Conservation (phyloP, 495 filamentous ascomycete genomes). For the Amorphotheca resinae region DNA sequence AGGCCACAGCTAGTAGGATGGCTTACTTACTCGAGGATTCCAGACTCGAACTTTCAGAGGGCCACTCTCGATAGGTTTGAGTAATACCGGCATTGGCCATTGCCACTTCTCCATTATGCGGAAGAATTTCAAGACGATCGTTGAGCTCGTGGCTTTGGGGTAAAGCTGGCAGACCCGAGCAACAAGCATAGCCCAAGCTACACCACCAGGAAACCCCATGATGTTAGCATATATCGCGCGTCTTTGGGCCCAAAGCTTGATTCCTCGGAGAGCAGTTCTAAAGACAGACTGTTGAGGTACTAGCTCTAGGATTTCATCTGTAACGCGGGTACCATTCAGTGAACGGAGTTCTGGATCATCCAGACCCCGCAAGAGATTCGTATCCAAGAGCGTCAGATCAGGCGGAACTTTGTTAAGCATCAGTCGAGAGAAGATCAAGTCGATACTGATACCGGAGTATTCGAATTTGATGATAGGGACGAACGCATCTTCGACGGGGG, state of each 20-base stretch:
- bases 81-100: slow-evolving; percentile 82
- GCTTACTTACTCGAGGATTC: slow-evolving; percentile 68
- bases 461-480: slow-evolving; percentile 96
- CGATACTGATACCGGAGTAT: slow-evolving; percentile 79
- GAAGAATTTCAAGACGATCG: slow-evolving; percentile 88
- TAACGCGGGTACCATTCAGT: slow-evolving; percentile 86
- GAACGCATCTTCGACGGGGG: slow-evolving; percentile 74
- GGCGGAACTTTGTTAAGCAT: slow-evolving; percentile 56
- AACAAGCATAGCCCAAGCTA: slow-evolving; percentile 96
- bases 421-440: slow-evolving; percentile 83
- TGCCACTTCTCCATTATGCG: slow-evolving; percentile 79
- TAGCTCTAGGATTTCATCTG: slow-evolving; percentile 75
- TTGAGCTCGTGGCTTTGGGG: slow-evolving; percentile 75
- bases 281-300: slow-evolving; percentile 87
- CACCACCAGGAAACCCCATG: slow-evolving; percentile 89
- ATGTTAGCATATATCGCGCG: slow-evolving; percentile 91
- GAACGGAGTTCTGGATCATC: slow-evolving; percentile 78
- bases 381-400: slow-evolving; percentile 65
- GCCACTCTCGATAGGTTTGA: slow-evolving; percentile 81
- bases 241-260: slow-evolving; percentile 93
- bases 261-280: slow-evolving; percentile 70
- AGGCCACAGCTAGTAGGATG: background rate
- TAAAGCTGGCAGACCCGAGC: slow-evolving; percentile 96
- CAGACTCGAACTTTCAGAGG: slow-evolving; percentile 73
- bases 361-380: slow-evolving; percentile 70